Percentiles rank a stretch among this genome's conserved stretches.
These are phyloP conservation scores for Puccinia polysora DNA, from an alignment of 1,284 basidiomycete genomes.

Conservation along the genomic window DNA sequence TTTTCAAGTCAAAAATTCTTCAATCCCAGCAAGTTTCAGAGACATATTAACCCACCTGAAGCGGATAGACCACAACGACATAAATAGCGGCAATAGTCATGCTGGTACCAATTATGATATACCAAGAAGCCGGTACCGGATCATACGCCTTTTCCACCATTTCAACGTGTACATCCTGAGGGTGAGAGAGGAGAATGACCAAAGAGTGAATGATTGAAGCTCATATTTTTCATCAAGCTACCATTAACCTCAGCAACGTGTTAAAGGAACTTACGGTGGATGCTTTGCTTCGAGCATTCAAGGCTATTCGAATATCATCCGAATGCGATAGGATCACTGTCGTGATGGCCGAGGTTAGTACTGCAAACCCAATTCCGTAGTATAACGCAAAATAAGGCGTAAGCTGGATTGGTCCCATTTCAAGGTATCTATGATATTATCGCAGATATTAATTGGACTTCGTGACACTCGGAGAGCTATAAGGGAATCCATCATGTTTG, in stretches of 20 bases:
- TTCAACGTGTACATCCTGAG: slow-evolving; percentile 37
- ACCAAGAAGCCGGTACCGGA: slow-evolving; percentile 19
- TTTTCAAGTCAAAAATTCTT: neutral
- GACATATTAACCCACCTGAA: slow-evolving; percentile 19
- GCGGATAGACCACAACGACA: slow-evolving; percentile 30
- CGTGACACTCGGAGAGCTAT: neutral
- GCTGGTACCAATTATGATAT: slow-evolving; percentile 9
- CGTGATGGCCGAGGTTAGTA: slow-evolving; percentile 31
- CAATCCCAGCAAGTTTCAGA: neutral
- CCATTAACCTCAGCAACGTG: neutral
- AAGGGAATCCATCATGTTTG: no score
- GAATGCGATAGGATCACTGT: slow-evolving; percentile 30
- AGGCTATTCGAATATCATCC: slow-evolving; percentile 30
- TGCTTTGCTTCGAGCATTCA: slow-evolving; percentile 17
- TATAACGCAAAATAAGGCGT: slow-evolving; percentile 40
- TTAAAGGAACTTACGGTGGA: neutral
- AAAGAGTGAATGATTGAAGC: neutral
- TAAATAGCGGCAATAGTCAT: slow-evolving; percentile 23
- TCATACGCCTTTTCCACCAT: slow-evolving; percentile 32
- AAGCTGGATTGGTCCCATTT: slow-evolving; percentile 39
- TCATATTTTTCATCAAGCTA: no score
- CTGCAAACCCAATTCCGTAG: slow-evolving; percentile 37
- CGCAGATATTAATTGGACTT: neutral
- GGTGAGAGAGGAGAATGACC: neutral
- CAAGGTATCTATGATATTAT: slow-evolving; percentile 21